Evolutionary conservation across 1,139 yeast genomes (phyloP).

Genomic region (Kodamaea derodonti): DNA sequence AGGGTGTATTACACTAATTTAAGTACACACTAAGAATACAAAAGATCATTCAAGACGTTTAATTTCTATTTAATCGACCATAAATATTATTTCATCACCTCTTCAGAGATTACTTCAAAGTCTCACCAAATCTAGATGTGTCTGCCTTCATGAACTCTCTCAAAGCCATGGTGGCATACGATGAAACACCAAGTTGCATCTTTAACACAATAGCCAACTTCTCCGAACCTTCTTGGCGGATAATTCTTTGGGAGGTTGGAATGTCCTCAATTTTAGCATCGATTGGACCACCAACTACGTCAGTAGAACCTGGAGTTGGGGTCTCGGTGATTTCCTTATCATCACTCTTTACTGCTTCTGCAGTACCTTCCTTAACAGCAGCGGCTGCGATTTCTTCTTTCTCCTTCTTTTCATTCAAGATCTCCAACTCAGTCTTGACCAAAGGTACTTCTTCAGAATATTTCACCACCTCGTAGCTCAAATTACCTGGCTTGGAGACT

Average conservation of each 20-base stretch:
- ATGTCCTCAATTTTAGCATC: conserved; percentile 6
- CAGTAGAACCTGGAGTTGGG: conserved; percentile 5
- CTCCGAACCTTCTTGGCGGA: conserved; percentile 26
- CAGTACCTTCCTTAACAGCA: not conserved
- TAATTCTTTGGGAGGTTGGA: conserved; percentile 14
- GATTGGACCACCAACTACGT: too few species aligned
- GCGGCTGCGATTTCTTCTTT: conserved; percentile 10
- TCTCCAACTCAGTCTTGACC: conserved; percentile 77
- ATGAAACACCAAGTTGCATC: conserved; percentile 78
- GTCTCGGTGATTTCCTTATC: conserved; percentile 12
- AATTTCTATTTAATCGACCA: too few species aligned
- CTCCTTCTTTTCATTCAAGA: conserved; percentile 45
- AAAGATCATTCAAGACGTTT: too few species aligned
- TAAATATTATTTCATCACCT: too few species aligned
- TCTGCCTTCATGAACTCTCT: conserved; percentile 87
- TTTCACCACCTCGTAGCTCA: conserved; percentile 61
- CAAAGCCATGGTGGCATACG: conserved; percentile 97
- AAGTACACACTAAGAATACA: too few species aligned
- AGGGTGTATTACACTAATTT: too few species aligned
- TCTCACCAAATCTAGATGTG: conserved; percentile 52
- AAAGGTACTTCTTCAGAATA: conserved; percentile 68
- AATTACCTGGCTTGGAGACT: conserved; percentile 60
- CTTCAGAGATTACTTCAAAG: conserved; percentile 9
- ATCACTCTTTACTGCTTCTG: not conserved
- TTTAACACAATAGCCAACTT: conserved; percentile 70